A percentile compares a stretch with the other conserved stretches of the same genome.
Conservation (phyloP, 805 yeast genomes). For the Aciculoconidium aculeatum region DNA sequence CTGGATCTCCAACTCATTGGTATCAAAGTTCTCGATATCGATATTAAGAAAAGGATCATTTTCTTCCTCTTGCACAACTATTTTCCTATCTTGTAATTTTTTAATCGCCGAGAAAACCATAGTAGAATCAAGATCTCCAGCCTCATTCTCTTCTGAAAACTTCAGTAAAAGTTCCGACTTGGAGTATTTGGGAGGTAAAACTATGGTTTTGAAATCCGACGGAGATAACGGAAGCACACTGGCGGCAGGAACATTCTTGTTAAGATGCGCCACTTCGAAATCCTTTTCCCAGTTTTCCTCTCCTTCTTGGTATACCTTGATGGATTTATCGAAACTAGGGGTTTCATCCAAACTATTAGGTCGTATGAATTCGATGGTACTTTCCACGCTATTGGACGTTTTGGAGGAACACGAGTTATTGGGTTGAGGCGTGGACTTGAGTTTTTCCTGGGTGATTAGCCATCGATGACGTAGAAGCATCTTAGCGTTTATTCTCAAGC, state of each 20-base stretch:
- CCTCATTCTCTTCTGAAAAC: conserved; percentile 24
- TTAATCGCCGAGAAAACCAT: background rate
- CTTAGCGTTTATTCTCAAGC: conserved; percentile 49
- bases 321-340: too few species aligned
- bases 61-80: conserved; percentile 17
- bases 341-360: too few species aligned
- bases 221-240: conserved; percentile 1
- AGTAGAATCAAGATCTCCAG: conserved; percentile 9
- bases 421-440: background rate
- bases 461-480: conserved; percentile 56
- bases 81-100: conserved; percentile 2
- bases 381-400: too few species aligned
- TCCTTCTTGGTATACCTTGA: conserved; percentile 22
- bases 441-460: conserved; percentile 27
- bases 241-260: background rate
- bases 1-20: conserved; percentile 37
- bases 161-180: conserved; percentile 26
- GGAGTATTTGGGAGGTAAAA: conserved; percentile 6
- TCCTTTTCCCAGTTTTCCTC: conserved; percentile 34
- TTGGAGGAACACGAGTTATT: background rate
- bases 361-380: conserved; percentile 4
- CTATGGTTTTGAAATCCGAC: conserved; percentile 1
- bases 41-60: conserved; percentile 34
- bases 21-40: conserved; percentile 34
- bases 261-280: conserved; percentile 14